Conservation (phyloP, 306 rosid species). For the Glycine latifolia region DNA sequence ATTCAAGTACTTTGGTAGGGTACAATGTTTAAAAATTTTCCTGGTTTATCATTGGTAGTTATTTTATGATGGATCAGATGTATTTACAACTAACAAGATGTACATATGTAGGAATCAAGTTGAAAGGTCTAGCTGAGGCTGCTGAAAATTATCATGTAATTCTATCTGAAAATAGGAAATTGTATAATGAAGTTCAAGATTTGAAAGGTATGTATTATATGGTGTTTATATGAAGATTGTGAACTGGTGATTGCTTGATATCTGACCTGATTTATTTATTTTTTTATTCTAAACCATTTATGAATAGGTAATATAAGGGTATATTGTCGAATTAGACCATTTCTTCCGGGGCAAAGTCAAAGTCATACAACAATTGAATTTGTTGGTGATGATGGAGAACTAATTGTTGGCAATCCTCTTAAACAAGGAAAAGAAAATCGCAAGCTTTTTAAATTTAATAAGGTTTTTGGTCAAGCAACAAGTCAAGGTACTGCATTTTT, state of each 20-base stretch:
- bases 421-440: conserved; percentile 91
- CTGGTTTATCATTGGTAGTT: conserved; percentile 28
- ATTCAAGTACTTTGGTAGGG: conserved; percentile 79
- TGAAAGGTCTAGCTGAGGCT: conserved; percentile 87
- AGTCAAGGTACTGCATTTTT: conserved; percentile 73
- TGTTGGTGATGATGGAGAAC: conserved; percentile 90
- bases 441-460: conserved; percentile 86
- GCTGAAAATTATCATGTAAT: conserved; percentile 87
- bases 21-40: conserved; percentile 32
- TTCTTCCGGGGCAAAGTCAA: conserved; percentile 92
- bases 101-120: conserved; percentile 63
- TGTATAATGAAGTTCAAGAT: conserved; percentile 97
- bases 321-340: conserved; percentile 95
- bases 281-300: conserved; percentile 36
- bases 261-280: conserved; percentile 39
- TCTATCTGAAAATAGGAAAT: conserved; percentile 83
- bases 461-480: conserved; percentile 86
- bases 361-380: conserved; percentile 81
- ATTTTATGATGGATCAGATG: conserved; percentile 30
- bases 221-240: conserved; percentile 4
- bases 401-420: conserved; percentile 80
- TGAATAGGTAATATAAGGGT: conserved; percentile 91
- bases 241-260: conserved; percentile 36
- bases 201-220: conserved; percentile 71
- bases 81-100: conserved; percentile 43